Evolutionary conservation across 129 eudicot genomes (phyloP), one percentile per base, ranked within the genome.

Genomic region (Helianthus annuus): DNA sequence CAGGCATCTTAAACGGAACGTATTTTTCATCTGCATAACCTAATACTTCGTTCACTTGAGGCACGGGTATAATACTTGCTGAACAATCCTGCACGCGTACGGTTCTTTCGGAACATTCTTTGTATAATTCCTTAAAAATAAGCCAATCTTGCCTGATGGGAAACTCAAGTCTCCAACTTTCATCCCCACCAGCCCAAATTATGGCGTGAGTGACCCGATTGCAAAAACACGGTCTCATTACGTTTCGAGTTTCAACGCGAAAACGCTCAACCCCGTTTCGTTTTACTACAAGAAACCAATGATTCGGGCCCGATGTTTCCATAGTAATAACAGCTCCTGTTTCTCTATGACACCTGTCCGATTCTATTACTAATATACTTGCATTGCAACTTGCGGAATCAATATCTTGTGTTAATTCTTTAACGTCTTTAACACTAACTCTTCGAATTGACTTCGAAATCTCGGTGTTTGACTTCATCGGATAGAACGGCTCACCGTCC

Each of bases 151-250:
- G 82, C 55, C 88, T 77, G 54, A 83, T 65, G 12, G 88, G 83
- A 76, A 95, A 95, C 83, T 95, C 99, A 12, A 95, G 88, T 81
- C 75, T 88, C 94, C 86, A 95, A 68, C 81, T 74, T 44, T 73
- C 61, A 51, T 78, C 76, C 53, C 83, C 92, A 1, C 44, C 68
- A 2, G 79, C 63, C 99, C 99, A 95, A 9, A 95, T 78, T 15
- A 80, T 54, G 13, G 89, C 94, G 66, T 71, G 97, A 34, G 97
- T 85, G 46, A 83, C 63, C 63, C 97, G 89, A 24, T 94, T 90
- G 74, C 68, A 68, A 72, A 84, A 42, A 71, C 84, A 76, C 0
- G 99, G 86, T 75, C 88, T 83, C 94, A 95, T 88, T 48, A 81
- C 78, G 24, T 76, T 73, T 68, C 77, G 81, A 11, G 89, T 85